phyloP scores from a whole-genome alignment of 805 yeast genomes.

The Ogataea methylovora region DNA sequence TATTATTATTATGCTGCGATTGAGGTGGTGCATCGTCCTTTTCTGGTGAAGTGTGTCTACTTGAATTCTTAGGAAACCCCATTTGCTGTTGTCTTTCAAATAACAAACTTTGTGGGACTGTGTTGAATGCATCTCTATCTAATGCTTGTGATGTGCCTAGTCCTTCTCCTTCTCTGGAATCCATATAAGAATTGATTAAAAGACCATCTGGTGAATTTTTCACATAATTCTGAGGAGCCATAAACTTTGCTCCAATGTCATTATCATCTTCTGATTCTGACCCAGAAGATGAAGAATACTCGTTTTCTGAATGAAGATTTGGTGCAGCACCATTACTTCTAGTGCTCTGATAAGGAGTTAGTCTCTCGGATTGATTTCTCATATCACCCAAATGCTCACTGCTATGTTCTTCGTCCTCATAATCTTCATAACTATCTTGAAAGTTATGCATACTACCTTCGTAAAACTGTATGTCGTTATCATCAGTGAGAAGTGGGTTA shows the following conservation, averaged over 20 bases:
- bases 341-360: background rate
- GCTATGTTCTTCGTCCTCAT: constrained; percentile 21
- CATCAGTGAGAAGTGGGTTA: constrained; percentile 20
- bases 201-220: background rate
- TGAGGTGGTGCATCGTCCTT: constrained; percentile 5
- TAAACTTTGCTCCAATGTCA: background rate
- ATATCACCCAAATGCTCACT: constrained; percentile 7
- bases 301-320: background rate
- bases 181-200: background rate
- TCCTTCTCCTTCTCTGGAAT: background rate
- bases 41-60: too few relatives aligned
- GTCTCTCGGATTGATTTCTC: background rate
- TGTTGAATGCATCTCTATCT: too few relatives aligned
- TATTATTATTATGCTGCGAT: background rate
- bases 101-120: too few relatives aligned
- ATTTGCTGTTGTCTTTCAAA: too few relatives aligned
- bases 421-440: constrained; percentile 1
- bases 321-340: background rate
- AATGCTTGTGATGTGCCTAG: background rate
- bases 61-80: too few relatives aligned
- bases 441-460: background rate
- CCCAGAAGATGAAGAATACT: too few relatives aligned
- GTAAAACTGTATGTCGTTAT: background rate
- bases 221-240: background rate
- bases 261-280: background rate